phyloP scores from a whole-genome alignment of 495 filamentous ascomycete genomes.

The Neurospora sp. region DNA sequence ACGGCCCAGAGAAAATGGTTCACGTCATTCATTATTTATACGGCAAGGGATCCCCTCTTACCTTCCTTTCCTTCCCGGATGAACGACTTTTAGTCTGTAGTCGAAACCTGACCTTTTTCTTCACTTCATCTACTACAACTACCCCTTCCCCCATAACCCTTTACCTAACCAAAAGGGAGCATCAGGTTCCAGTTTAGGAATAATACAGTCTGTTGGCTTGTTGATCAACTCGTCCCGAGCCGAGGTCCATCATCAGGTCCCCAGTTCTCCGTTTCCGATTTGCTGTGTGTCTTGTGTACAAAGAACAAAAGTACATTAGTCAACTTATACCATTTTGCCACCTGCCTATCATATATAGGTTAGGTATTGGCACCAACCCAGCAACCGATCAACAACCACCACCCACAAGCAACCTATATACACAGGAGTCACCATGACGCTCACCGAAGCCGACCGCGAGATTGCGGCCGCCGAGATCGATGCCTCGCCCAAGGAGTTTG shows the following conservation, averaged over 20 bases:
- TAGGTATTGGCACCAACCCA: neutral
- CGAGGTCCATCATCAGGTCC: neutral
- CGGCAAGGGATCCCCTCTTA: neutral
- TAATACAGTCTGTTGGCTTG: neutral
- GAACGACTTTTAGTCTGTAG: neutral
- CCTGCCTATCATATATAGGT: neutral
- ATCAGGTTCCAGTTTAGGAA: neutral
- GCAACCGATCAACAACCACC: neutral
- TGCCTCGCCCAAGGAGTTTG: slow-evolving; percentile 14
- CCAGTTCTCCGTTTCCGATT: neutral
- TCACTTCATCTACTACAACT: neutral
- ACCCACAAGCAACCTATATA: neutral
- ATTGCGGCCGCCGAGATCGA: slow-evolving; percentile 40
- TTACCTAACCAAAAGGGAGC: neutral
- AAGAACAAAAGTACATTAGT: neutral
- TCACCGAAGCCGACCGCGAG: slow-evolving; percentile 43
- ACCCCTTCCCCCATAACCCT: neutral
- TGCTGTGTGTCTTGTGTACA: neutral
- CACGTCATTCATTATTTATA: neutral
- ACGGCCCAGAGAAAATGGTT: neutral
- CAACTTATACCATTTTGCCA: neutral
- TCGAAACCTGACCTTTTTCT: neutral
- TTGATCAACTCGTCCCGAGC: slow-evolving; percentile 3
- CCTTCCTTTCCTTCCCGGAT: neutral
- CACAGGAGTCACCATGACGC: slow-evolving; percentile 15